These are phyloP conservation scores for Avicennia marina DNA, from an alignment of 257 asterid genomes.

Conservation along the genomic window DNA sequence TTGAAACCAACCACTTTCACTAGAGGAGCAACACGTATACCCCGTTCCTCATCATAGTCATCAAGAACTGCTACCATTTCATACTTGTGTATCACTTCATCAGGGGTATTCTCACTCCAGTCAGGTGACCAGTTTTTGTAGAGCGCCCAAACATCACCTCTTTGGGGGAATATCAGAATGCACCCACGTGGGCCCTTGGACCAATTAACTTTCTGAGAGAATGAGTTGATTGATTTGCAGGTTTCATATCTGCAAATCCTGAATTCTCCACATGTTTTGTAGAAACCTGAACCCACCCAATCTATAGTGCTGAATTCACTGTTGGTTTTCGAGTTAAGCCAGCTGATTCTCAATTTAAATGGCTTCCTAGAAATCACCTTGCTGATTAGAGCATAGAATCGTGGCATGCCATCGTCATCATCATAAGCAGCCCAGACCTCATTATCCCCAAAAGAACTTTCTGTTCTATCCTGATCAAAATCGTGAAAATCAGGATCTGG, in stretches of 20 bases:
- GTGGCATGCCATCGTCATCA: slow-evolving; percentile 84
- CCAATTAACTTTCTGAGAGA: slow-evolving; percentile 70
- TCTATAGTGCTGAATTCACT: slow-evolving; percentile 53
- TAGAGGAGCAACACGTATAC: slow-evolving; percentile 60
- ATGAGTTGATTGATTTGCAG: slow-evolving; percentile 52
- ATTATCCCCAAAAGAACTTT: slow-evolving; percentile 57
- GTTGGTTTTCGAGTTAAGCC: slow-evolving; percentile 71
- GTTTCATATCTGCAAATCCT: slow-evolving; percentile 51
- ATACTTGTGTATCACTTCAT: slow-evolving; percentile 59
- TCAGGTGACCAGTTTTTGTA: slow-evolving; percentile 69
- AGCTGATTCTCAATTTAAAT: slow-evolving; percentile 65
- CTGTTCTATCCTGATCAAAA: slow-evolving; percentile 68
- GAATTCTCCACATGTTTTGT: slow-evolving; percentile 78
- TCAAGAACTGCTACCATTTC: slow-evolving; percentile 63
- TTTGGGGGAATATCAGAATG: slow-evolving; percentile 52
- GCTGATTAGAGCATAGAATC: slow-evolving; percentile 63
- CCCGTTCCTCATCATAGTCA: slow-evolving; percentile 49
- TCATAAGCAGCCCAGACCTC: slow-evolving; percentile 93
- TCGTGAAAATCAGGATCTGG: slow-evolving; percentile 90
- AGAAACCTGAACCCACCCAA: slow-evolving; percentile 74
- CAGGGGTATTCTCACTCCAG: slow-evolving; percentile 55
- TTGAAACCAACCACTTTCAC: slow-evolving; percentile 60
- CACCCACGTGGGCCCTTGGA: slow-evolving; percentile 52
- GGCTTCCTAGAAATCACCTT: slow-evolving; percentile 65
- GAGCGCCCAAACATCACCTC: slow-evolving; percentile 78